phyloP scores from a whole-genome alignment of 257 asterid species.

The Anisodus acutangulus region DNA sequence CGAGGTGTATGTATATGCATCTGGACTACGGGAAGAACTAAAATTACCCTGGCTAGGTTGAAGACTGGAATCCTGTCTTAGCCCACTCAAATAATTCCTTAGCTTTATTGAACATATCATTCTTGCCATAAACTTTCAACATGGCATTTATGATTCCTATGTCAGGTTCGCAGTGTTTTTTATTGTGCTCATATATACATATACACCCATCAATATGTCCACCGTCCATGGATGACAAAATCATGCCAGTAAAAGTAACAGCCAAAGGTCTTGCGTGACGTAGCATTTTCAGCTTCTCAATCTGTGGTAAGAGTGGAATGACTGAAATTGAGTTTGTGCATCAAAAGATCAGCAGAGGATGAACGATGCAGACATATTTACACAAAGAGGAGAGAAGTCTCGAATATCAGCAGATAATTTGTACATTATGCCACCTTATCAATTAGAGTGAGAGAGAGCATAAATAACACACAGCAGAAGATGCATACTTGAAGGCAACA shows the following conservation, averaged over 20 bases:
- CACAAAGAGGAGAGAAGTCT: not conserved
- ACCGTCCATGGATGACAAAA: constrained; percentile 77
- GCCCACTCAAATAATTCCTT: constrained; percentile 78
- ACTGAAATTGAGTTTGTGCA: constrained; percentile 13
- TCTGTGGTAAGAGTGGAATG: constrained; percentile 47
- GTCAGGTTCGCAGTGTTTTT: constrained; percentile 57
- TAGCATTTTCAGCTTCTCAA: constrained; percentile 64
- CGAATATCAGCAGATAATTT: not conserved
- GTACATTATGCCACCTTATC: constrained; percentile 5
- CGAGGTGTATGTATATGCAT: constrained; percentile 63
- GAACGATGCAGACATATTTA: constrained; percentile 1
- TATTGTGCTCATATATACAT: constrained; percentile 70
- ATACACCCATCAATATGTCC: constrained; percentile 72
- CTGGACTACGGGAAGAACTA: constrained; percentile 51
- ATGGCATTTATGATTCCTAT: constrained; percentile 80
- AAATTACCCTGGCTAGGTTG: constrained; percentile 32
- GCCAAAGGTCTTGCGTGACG: constrained; percentile 62
- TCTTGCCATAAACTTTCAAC: constrained; percentile 73
- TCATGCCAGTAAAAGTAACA: constrained; percentile 86
- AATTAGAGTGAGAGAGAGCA: constrained; percentile 18
- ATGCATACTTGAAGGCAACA: constrained; percentile 1
- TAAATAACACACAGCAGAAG: not conserved
- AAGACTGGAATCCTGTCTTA: constrained; percentile 42
- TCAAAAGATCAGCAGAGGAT: constrained; percentile 14
- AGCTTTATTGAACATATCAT: constrained; percentile 83